Evolutionary conservation across 176 grass and related monocot genomes (phyloP).

Genomic region (Canna indica): DNA sequence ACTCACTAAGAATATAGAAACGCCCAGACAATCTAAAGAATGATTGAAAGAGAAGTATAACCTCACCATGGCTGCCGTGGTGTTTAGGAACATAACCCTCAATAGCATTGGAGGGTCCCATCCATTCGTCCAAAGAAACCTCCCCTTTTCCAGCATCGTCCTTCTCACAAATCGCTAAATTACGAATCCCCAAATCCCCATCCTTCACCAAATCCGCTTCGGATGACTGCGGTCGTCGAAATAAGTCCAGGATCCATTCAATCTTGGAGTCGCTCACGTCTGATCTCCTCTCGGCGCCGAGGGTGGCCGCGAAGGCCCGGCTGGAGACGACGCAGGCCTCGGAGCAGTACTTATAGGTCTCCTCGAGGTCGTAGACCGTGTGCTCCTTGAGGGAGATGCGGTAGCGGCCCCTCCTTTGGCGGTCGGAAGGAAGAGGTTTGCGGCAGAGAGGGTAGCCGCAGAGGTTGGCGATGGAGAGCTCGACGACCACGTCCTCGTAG

Average conservation of each 20-base stretch:
- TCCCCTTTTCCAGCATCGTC: slow-evolving; percentile 29
- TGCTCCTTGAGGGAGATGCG: slow-evolving; percentile 79
- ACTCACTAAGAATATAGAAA: not conserved
- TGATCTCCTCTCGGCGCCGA: slow-evolving; percentile 28
- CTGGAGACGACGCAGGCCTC: slow-evolving; percentile 49
- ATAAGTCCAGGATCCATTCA: slow-evolving; percentile 30
- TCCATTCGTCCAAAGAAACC: slow-evolving; percentile 53
- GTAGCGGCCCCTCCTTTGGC: slow-evolving; percentile 23
- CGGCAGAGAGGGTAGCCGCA: slow-evolving; percentile 50
- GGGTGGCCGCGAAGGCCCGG: slow-evolving; percentile 30
- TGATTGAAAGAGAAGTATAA: not conserved
- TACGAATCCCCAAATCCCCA: slow-evolving; percentile 12
- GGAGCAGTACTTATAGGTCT: slow-evolving; percentile 75
- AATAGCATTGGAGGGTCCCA: slow-evolving; percentile 55
- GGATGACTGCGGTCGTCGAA: slow-evolving; percentile 23
- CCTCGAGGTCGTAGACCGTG: slow-evolving; percentile 82
- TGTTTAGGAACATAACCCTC: slow-evolving; percentile 72
- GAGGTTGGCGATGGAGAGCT: slow-evolving; percentile 44
- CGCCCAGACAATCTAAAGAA: not conserved
- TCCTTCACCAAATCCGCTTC: slow-evolving; percentile 7
- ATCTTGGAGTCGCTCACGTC: slow-evolving; percentile 23
- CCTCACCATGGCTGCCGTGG: slow-evolving; percentile 16
- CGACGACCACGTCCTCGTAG: slow-evolving; percentile 72
- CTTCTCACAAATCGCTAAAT: slow-evolving; percentile 58
- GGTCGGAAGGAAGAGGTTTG: slow-evolving; percentile 21